phyloP scores from a whole-genome alignment of 768 basidiomycete species.

The Rhodotorula toruloides region DNA sequence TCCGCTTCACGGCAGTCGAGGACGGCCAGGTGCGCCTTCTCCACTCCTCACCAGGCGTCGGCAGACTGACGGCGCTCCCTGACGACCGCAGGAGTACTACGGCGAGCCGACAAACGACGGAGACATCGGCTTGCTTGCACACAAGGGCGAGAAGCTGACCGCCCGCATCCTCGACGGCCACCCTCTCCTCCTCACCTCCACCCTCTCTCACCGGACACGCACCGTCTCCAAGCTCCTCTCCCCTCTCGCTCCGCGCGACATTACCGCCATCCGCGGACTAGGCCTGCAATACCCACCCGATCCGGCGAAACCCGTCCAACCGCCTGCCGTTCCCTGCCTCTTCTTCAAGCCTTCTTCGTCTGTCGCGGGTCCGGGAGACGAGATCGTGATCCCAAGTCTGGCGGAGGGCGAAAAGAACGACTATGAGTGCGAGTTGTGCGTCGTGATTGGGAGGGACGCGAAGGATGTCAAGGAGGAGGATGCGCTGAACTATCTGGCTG shows the following conservation, averaged over 20 bases:
- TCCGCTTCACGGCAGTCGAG: constrained; percentile 34
- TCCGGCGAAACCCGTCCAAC: not conserved
- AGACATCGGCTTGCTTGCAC: constrained; percentile 25
- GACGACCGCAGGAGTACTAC: constrained; percentile 17
- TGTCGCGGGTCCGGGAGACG: constrained; percentile 43
- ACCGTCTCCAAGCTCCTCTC: constrained; percentile 28
- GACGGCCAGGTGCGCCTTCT: constrained; percentile 22
- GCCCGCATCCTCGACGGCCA: constrained; percentile 6
- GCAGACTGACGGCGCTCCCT: not conserved
- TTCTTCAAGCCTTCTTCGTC: constrained; percentile 46
- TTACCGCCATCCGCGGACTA: constrained; percentile 28
- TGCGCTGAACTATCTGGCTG: constrained; percentile 44
- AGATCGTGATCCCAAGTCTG: constrained; percentile 41
- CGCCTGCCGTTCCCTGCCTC: constrained; percentile 42
- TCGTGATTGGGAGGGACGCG: constrained; percentile 45
- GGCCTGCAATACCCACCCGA: constrained; percentile 23
- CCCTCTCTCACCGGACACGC: not conserved
- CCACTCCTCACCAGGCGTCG: not conserved
- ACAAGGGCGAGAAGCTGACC: not conserved
- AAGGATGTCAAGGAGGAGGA: constrained; percentile 45
- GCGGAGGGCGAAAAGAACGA: constrained; percentile 40
- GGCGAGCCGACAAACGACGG: constrained; percentile 10
- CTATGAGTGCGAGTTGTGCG: constrained; percentile 46
- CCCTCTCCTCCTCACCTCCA: not conserved
- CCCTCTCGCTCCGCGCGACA: constrained; percentile 4